Evolutionary conservation across 2,329 filamentous ascomycete species (phyloP).

Genomic region (Parascedosporium putredinis): DNA sequence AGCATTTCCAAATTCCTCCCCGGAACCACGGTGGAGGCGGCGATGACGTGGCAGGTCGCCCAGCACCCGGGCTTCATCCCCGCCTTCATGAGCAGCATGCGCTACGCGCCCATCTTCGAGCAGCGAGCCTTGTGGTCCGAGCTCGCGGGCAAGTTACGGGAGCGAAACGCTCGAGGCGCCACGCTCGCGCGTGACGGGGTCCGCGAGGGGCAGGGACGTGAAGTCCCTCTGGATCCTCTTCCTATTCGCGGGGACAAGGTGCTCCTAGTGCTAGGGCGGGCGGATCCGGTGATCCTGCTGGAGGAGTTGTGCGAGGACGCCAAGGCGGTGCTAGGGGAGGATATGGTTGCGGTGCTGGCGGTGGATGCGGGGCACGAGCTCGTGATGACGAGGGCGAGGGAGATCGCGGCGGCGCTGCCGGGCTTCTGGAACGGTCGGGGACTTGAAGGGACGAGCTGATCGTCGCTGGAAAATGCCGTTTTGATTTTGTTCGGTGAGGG

Average conservation of each 20-base stretch:
- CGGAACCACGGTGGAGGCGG: slow-evolving; percentile 45
- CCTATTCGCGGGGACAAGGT: slow-evolving; percentile 39
- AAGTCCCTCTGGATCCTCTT: too few relatives aligned
- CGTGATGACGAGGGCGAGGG: slow-evolving; percentile 48
- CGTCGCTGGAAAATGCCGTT: too few relatives aligned
- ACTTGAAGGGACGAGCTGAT: too few relatives aligned
- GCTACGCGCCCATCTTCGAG: slow-evolving; percentile 57
- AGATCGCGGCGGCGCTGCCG: slow-evolving; percentile 36
- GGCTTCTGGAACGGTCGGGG: slow-evolving; percentile 4
- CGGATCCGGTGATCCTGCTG: slow-evolving; percentile 56
- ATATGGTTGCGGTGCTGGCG: slow-evolving; percentile 43
- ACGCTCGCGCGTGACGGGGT: too few relatives aligned
- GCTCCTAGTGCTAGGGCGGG: slow-evolving; percentile 53
- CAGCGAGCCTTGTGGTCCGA: slow-evolving; percentile 50
- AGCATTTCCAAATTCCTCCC: slow-evolving; percentile 41
- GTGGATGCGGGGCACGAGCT: slow-evolving; percentile 61
- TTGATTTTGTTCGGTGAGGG: too few relatives aligned
- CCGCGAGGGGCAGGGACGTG: too few relatives aligned
- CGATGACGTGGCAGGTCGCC: slow-evolving; percentile 60
- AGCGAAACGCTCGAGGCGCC: slow-evolving; percentile 19
- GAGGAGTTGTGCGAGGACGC: slow-evolving; percentile 56
- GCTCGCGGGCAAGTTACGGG: slow-evolving; percentile 38
- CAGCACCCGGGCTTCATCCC: slow-evolving; percentile 57
- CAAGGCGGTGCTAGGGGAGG: slow-evolving; percentile 42
- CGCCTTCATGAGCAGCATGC: slow-evolving; percentile 62